Conservation (phyloP, 2,329 filamentous ascomycete species). For the Zymoseptoria brevis region DNA sequence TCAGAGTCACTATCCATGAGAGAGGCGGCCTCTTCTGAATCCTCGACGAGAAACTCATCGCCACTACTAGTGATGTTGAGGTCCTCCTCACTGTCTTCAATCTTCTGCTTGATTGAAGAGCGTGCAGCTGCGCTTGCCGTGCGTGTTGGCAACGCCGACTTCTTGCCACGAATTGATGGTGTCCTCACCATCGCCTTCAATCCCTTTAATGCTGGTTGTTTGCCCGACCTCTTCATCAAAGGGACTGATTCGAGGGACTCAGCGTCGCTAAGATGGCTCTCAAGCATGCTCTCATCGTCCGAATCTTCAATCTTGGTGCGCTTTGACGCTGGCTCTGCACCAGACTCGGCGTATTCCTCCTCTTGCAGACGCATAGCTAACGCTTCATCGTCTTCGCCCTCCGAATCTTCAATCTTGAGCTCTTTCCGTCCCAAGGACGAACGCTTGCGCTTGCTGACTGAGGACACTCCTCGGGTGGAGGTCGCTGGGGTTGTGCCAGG, state of each 20-base stretch:
- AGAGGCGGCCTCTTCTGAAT: conserved; percentile 26
- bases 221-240: conserved; percentile 1
- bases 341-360: conserved; percentile 27
- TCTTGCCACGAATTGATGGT: conserved; percentile 9
- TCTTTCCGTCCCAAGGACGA: conserved; percentile 21
- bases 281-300: conserved; percentile 15
- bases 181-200: neutral
- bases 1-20: conserved; percentile 27
- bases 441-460: conserved; percentile 25
- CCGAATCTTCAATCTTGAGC: conserved; percentile 20
- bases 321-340: conserved; percentile 19
- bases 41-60: conserved; percentile 21
- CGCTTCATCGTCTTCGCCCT: conserved; percentile 23
- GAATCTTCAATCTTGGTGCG: conserved; percentile 25
- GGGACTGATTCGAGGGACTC: conserved; percentile 17
- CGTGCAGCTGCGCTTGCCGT: conserved; percentile 19
- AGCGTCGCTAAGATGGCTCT: conserved; percentile 26
- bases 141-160: conserved; percentile 10
- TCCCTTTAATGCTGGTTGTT: neutral
- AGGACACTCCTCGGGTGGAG: conserved; percentile 28
- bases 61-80: conserved; percentile 26
- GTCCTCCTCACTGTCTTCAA: conserved; percentile 34
- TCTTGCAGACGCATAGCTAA: conserved; percentile 29
- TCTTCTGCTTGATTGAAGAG: conserved; percentile 17
- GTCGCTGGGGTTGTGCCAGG: conserved; percentile 54